Percentiles rank a stretch among this genome's conserved stretches.
These are phyloP conservation scores for Aspergillus cejpii DNA, from an alignment of 2,329 filamentous ascomycete genomes.

Conservation along the genomic window DNA sequence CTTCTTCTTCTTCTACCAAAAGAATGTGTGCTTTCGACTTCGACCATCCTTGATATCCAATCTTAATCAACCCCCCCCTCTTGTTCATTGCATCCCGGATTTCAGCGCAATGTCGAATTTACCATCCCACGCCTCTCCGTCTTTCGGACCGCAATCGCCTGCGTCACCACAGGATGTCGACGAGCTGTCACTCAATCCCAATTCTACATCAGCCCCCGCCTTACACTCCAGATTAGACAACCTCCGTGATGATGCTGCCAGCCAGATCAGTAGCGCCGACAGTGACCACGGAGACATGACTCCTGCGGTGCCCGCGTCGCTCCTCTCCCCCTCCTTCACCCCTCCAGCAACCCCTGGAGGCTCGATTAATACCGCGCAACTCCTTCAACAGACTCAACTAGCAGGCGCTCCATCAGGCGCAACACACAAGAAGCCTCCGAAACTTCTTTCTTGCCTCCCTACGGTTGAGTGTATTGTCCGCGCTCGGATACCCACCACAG, in stretches of 20 bases:
- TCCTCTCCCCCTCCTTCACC: conserved; percentile 49
- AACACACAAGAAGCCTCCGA: conserved; percentile 53
- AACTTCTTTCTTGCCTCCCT: conserved; percentile 67
- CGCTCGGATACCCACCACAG: conserved; percentile 87
- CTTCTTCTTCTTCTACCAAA: too few species aligned
- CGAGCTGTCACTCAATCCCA: conserved; percentile 20
- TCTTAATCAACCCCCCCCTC: neutral
- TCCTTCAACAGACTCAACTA: conserved; percentile 25
- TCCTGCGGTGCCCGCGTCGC: conserved; percentile 46
- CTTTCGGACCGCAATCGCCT: conserved; percentile 39
- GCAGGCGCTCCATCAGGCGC: conserved; percentile 20
- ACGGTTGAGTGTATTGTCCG: conserved; percentile 89
- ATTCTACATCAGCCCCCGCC: conserved; percentile 4
- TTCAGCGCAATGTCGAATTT: conserved; percentile 46
- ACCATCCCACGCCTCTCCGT: conserved; percentile 50
- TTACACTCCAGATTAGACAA: conserved; percentile 10
- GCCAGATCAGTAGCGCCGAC: conserved; percentile 17
- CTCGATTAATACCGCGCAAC: conserved; percentile 28
- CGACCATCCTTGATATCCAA: neutral
- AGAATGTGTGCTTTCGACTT: too few species aligned
- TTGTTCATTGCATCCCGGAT: conserved; percentile 10
- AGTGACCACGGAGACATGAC: conserved; percentile 32
- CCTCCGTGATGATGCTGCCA: conserved; percentile 15
- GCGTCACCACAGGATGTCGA: conserved; percentile 16
- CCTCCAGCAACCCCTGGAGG: conserved; percentile 43